Conservation (phyloP, 169 alveolate species). For the Plasmodium fragile region DNA sequence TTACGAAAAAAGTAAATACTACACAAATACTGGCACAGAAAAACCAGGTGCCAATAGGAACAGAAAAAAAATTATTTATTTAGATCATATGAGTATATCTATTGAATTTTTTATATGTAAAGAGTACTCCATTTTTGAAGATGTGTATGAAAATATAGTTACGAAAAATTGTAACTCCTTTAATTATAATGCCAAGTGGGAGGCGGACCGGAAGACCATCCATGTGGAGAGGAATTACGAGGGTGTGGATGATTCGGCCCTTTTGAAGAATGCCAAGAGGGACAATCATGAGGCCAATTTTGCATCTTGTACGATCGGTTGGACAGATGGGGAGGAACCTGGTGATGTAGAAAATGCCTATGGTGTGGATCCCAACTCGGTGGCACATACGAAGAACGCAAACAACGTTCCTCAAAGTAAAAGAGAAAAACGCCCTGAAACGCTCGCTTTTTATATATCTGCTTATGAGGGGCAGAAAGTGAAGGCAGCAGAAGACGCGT, state of each 20-base stretch:
- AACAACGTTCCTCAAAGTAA: background rate
- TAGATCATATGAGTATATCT: slow-evolving; percentile 55
- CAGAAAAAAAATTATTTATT: slow-evolving; percentile 25
- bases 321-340: background rate
- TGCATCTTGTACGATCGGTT: background rate
- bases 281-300: background rate
- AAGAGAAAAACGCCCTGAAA: background rate
- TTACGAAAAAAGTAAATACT: slow-evolving; percentile 23
- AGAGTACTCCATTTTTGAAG: slow-evolving; percentile 40
- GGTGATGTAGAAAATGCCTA: background rate
- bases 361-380: background rate
- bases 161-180: slow-evolving; percentile 51
- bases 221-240: background rate
- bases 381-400: background rate
- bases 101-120: slow-evolving; percentile 70
- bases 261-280: background rate
- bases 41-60: slow-evolving; percentile 5
- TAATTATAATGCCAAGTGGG: slow-evolving; percentile 14
- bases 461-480: background rate
- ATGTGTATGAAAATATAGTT: slow-evolving; percentile 63
- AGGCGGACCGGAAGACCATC: background rate
- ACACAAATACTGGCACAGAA: slow-evolving; percentile 7
- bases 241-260: background rate
- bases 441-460: background rate
- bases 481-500: background rate